Conservation (phyloP, 495 filamentous ascomycete genomes). For the Glonium stellatum region DNA sequence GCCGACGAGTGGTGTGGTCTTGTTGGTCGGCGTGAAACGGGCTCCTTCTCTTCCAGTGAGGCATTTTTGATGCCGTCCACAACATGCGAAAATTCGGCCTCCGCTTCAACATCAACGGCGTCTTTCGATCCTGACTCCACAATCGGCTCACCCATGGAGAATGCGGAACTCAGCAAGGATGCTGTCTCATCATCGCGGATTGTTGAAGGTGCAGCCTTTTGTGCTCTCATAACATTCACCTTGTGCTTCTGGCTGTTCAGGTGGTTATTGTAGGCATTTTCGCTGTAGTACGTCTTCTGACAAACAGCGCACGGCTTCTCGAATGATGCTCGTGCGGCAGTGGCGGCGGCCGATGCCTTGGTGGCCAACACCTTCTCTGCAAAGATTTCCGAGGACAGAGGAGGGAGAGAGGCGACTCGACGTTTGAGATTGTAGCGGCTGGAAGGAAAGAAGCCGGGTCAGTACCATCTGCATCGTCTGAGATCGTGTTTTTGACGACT, state of each 20-base stretch:
- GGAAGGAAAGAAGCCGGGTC: neutral
- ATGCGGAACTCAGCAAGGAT: constrained; percentile 85
- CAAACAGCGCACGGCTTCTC: constrained; percentile 76
- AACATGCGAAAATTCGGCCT: constrained; percentile 70
- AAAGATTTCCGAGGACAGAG: constrained; percentile 86
- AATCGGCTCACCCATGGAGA: constrained; percentile 80
- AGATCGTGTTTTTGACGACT: constrained; percentile 34
- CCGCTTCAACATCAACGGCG: constrained; percentile 55
- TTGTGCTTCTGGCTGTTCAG: constrained; percentile 86
- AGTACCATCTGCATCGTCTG: neutral
- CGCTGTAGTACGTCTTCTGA: constrained; percentile 88
- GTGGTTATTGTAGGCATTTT: constrained; percentile 93
- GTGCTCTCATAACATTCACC: constrained; percentile 49
- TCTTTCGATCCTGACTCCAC: constrained; percentile 37
- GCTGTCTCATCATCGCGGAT: constrained; percentile 54
- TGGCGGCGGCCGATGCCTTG: constrained; percentile 72
- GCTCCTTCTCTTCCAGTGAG: constrained; percentile 52
- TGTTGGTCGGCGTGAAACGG: constrained; percentile 47
- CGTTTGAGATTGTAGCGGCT: constrained; percentile 98
- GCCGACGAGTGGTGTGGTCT: constrained; percentile 50
- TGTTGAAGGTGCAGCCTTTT: constrained; percentile 31
- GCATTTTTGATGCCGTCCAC: constrained; percentile 70
- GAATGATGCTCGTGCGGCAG: constrained; percentile 82
- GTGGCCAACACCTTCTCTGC: constrained; percentile 95
- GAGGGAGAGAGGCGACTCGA: constrained; percentile 83